Evolutionary conservation across 2,329 filamentous ascomycete species (phyloP).

Genomic region (Claviceps paspali): DNA sequence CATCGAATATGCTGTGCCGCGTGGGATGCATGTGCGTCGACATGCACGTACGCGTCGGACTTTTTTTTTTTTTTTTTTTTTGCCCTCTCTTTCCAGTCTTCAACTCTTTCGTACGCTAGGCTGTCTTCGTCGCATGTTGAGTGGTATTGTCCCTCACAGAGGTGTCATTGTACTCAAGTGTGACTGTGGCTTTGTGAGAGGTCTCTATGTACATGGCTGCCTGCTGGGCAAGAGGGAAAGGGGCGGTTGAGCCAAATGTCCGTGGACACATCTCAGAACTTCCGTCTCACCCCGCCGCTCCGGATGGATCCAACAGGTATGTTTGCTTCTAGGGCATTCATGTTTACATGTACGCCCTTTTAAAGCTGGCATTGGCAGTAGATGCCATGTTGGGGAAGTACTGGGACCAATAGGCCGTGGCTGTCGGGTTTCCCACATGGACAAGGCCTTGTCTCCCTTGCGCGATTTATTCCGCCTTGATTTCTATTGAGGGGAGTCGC

Average conservation of each 20-base stretch:
- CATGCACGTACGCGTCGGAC: constrained; percentile 3
- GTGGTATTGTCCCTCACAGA: neutral
- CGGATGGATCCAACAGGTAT: too few relatives aligned
- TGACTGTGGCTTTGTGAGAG: neutral
- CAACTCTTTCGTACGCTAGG: neutral
- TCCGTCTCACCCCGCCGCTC: neutral
- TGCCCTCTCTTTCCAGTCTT: neutral
- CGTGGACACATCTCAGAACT: too few relatives aligned
- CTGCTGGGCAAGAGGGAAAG: neutral
- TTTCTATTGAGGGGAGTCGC: neutral
- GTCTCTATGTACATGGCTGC: neutral
- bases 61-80: neutral
- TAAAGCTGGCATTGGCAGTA: neutral
- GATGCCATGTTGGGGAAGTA: neutral
- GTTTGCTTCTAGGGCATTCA: neutral
- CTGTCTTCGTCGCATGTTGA: neutral
- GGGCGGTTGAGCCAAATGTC: too few relatives aligned
- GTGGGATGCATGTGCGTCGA: neutral
- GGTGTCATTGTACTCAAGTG: constrained; percentile 1
- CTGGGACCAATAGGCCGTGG: too few relatives aligned
- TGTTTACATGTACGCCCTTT: neutral
- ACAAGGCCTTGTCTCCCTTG: neutral
- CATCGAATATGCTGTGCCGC: neutral
- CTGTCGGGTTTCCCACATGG: neutral
- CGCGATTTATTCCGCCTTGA: neutral